Evolutionary conservation across 1,284 basidiomycete species (phyloP), one percentile per base, ranked within the genome.

Genomic region (Papiliotrema fonsecae): DNA sequence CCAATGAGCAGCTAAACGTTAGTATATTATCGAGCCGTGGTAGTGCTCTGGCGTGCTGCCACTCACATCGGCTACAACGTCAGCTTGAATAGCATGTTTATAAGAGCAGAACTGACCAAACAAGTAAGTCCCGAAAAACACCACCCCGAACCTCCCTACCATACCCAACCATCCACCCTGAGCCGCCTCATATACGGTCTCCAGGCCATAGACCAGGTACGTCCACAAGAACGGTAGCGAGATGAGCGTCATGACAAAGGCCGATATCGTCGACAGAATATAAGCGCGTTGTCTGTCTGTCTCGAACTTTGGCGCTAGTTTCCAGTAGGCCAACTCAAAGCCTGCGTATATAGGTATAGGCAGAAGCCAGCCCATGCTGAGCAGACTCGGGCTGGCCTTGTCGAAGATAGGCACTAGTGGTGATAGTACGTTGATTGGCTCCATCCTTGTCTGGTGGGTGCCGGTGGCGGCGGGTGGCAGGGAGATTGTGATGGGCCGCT

Each of bases 181-280:
- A 2, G 51, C 56, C 1, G 45, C 44, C 6, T 53, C 52, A 41
- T 57, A 65, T 4, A 55, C 45, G 0, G 18, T 44, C 11, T 37
- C 54, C 1, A 69, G 25, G 0, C 75, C 73, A 14, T 57, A 55
- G 3, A 32, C 11, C 3, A 74, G 25, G 54, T 76, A 81, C 43
- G 75, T 75, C 36, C 51, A 65, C 1, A 80, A 42, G 55, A 78
- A 78, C 0, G 81, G 81, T 6, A 82, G 44, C 39, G 77, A 77
- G 25, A 60, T 57, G 7, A 76, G 11, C 7, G 77, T 77, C 79
- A 82, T 81, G 28, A 60, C 42, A 2, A 56, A 58, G 36, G 77
- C 76, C 5, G 77, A 74, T 27, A 78, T 51, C 1, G 76, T 65
- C 0, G 81, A 80, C 30, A 83, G 71, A 41, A 83, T 64, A 77